These are phyloP conservation scores for Lepiota brunneoincarnata DNA, from an alignment of 768 basidiomycete genomes.

Conservation along the genomic window DNA sequence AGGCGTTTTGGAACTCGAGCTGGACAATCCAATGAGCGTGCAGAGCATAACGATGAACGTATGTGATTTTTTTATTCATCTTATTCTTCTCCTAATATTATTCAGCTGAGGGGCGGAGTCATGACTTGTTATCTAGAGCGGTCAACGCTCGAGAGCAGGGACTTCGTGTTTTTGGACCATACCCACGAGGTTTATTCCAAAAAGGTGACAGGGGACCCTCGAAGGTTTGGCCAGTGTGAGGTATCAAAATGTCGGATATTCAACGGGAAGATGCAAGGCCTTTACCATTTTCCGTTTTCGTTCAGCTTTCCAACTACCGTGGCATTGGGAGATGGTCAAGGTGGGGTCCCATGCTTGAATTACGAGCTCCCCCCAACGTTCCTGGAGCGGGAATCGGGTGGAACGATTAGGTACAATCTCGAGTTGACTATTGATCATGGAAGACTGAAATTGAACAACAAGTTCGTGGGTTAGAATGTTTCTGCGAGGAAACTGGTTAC, in stretches of 20 bases:
- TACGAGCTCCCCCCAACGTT: neutral
- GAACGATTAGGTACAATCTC: neutral
- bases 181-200: neutral
- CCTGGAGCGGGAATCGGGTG: neutral
- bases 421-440: neutral
- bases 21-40: too few species aligned
- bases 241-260: neutral
- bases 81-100: too few species aligned
- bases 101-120: neutral
- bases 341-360: neutral
- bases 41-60: too few species aligned
- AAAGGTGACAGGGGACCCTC: neutral
- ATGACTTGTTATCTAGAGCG: neutral
- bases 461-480: neutral
- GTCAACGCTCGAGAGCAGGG: neutral
- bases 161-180: neutral
- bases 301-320: neutral
- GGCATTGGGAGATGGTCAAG: neutral
- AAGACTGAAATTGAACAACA: neutral
- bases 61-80: too few species aligned
- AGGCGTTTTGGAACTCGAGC: neutral
- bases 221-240: neutral
- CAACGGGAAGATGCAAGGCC: neutral
- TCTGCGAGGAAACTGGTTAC: too few species aligned
- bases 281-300: neutral